A percentile compares a stretch with the other conserved stretches of the same genome.
phyloP scores from a whole-genome alignment of 2,329 filamentous ascomycete species.

The Teratosphaeria destructans region DNA sequence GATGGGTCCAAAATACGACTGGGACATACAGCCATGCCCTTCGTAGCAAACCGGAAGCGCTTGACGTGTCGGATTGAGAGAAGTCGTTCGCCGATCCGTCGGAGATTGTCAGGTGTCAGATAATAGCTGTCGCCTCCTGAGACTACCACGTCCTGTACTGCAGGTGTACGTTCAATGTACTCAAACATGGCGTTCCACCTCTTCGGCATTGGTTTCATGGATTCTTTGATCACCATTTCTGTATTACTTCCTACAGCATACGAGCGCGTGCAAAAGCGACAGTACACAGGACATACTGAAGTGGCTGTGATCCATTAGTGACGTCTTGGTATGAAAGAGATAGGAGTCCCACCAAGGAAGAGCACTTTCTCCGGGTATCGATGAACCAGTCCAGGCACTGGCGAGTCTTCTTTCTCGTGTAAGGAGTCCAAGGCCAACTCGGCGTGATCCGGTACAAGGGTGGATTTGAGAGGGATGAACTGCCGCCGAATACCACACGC shows the following conservation, averaged over 20 bases:
- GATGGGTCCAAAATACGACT: conserved; percentile 42
- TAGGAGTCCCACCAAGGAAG: conserved; percentile 43
- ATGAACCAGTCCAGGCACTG: conserved; percentile 49
- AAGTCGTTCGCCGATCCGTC: conserved; percentile 44
- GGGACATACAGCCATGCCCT: conserved; percentile 51
- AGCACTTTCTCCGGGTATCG: conserved; percentile 55
- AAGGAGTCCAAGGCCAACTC: conserved; percentile 47
- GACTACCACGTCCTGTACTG: conserved; percentile 49
- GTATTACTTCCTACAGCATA: conserved; percentile 49
- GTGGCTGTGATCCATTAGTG: conserved; percentile 34
- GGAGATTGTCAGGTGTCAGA: conserved; percentile 43
- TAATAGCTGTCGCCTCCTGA: conserved; percentile 55
- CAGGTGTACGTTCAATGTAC: conserved; percentile 44
- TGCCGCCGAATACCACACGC: conserved; percentile 51
- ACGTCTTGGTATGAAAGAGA: background rate
- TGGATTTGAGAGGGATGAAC: conserved; percentile 48
- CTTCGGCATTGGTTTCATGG: conserved; percentile 26
- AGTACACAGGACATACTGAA: conserved; percentile 53
- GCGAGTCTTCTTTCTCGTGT: conserved; percentile 46
- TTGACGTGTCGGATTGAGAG: conserved; percentile 48
- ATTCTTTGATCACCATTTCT: conserved; percentile 33
- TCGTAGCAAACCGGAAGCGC: conserved; percentile 52
- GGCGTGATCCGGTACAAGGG: conserved; percentile 45
- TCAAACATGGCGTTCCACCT: conserved; percentile 49
- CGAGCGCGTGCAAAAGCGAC: conserved; percentile 51